phyloP scores from a whole-genome alignment of 345 rosid genomes.

The Lagerstroemia speciosa region DNA sequence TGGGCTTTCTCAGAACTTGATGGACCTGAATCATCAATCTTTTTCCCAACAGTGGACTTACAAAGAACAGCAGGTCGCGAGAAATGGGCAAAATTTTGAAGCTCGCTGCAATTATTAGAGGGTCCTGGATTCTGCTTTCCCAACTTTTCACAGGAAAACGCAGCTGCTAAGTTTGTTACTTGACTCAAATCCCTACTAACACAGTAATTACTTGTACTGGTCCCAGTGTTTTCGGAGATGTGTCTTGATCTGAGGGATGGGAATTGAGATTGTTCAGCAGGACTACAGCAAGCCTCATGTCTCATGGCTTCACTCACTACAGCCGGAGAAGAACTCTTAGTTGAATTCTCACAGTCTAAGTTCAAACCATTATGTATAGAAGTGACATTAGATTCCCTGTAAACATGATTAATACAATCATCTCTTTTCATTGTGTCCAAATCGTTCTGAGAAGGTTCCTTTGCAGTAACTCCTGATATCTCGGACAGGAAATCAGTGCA shows the following conservation, averaged over 20 bases:
- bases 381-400: slow-evolving; percentile 6
- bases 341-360: not conserved
- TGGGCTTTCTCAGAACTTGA: slow-evolving; percentile 17
- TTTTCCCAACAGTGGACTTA: slow-evolving; percentile 29
- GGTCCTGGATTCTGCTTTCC: slow-evolving; percentile 31
- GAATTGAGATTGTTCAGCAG: not conserved
- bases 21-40: slow-evolving; percentile 18
- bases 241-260: not conserved
- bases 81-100: slow-evolving; percentile 61
- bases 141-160: slow-evolving; percentile 16
- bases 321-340: not conserved
- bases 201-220: slow-evolving; percentile 9
- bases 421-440: slow-evolving; percentile 28
- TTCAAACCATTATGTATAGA: slow-evolving; percentile 9
- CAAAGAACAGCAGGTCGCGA: slow-evolving; percentile 44
- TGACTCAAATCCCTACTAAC: not conserved
- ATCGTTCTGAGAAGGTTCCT: slow-evolving; percentile 32
- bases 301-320: not conserved
- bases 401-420: slow-evolving; percentile 16
- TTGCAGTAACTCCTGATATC: slow-evolving; percentile 45
- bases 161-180: not conserved
- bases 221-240: slow-evolving; percentile 8
- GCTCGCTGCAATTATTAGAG: slow-evolving; percentile 23
- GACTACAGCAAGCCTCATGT: not conserved
- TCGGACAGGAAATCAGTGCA: slow-evolving; percentile 52